These are phyloP conservation scores for Silene latifolia DNA, from an alignment of 148 eudicot genomes.

Conservation along the genomic window DNA sequence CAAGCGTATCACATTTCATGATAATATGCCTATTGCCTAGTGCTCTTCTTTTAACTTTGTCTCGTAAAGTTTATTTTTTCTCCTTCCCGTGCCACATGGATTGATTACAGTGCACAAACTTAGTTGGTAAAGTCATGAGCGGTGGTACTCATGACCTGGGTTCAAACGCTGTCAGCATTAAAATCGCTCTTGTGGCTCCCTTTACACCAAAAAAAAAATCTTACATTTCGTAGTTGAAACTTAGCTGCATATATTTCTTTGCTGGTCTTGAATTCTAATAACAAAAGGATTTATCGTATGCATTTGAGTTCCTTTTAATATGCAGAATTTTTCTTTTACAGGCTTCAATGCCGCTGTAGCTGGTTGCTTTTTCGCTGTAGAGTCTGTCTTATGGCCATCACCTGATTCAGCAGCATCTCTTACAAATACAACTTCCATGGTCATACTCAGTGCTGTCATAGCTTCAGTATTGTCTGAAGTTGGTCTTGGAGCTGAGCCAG, in stretches of 20 bases:
- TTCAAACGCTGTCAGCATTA: no score
- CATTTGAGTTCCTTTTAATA: background rate
- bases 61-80: background rate
- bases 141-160: no score
- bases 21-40: background rate
- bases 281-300: background rate
- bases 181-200: no score
- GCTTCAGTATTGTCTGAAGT: conserved; percentile 88
- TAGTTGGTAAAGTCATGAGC: no score
- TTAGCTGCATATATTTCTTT: background rate
- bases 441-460: conserved; percentile 89
- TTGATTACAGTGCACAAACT: no score
- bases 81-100: background rate
- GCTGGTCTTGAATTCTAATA: background rate
- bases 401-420: conserved; percentile 69
- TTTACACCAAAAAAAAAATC: no score
- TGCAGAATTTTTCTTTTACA: conserved; percentile 23
- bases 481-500: conserved; percentile 92
- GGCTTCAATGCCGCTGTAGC: conserved; percentile 98
- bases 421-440: conserved; percentile 90
- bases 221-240: background rate
- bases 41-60: background rate
- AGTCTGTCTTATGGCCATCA: conserved; percentile 93
- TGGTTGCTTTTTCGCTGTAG: conserved; percentile 93
- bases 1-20: background rate